A percentile compares a stretch with the other conserved stretches of the same genome.
These are phyloP conservation scores for Boletus fagicola DNA, from an alignment of 768 basidiomycete species.

Conservation along the genomic window DNA sequence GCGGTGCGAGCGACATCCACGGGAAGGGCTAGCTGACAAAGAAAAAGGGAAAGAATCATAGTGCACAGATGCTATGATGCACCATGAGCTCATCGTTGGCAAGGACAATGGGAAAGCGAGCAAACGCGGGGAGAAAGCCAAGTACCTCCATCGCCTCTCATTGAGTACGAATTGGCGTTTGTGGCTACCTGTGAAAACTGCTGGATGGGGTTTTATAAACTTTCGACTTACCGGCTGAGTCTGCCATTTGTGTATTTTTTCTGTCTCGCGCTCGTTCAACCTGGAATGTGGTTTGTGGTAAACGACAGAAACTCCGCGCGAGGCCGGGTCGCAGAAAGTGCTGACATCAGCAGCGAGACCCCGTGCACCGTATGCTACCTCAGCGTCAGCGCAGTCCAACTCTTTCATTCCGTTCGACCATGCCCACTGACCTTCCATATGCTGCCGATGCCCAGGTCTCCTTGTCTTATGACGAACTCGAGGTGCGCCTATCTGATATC, in stretches of 20 bases:
- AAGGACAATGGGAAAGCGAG: constrained; percentile 36
- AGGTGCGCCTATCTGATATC: constrained; percentile 45
- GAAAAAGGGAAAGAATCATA: constrained; percentile 39
- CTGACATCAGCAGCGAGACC: constrained; percentile 29
- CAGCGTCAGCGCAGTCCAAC: constrained; percentile 14
- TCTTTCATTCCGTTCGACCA: constrained; percentile 28
- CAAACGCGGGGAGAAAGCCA: constrained; percentile 35
- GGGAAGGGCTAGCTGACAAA: constrained; percentile 62
- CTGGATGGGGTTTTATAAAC: constrained; percentile 12
- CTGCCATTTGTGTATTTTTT: constrained; percentile 39
- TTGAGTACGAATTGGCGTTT: constrained; percentile 30
- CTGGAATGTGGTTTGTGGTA: constrained; percentile 26
- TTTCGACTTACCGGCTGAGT: constrained; percentile 54
- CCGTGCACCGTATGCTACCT: constrained; percentile 15
- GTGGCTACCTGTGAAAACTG: constrained; percentile 30
- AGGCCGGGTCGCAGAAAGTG: background rate
- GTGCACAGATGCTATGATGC: constrained; percentile 44
- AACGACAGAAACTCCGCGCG: constrained; percentile 24
- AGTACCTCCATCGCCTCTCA: constrained; percentile 35
- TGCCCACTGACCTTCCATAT: constrained; percentile 87
- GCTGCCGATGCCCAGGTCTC: constrained; percentile 93
- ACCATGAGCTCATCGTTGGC: constrained; percentile 63
- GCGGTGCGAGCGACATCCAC: constrained; percentile 38
- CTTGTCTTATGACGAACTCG: constrained; percentile 84
- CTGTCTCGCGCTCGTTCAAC: constrained; percentile 15